phyloP scores from a whole-genome alignment of 805 yeast species.

The Cyberlindnera americana region DNA sequence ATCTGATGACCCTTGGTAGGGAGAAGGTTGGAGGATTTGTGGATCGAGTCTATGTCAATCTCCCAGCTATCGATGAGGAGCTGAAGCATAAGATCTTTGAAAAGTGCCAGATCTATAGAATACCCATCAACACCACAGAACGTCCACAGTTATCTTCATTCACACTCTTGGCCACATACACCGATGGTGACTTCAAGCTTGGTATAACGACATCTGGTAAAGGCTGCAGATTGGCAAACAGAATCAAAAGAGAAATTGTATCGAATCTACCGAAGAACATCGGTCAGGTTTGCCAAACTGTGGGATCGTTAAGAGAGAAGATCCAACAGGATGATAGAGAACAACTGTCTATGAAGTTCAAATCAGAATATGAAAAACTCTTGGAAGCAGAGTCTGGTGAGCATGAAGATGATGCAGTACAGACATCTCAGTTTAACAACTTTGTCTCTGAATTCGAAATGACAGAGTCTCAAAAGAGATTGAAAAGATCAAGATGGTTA shows the following conservation, averaged over 20 bases:
- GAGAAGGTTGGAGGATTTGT: conserved; percentile 57
- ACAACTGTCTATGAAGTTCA: conserved; percentile 21
- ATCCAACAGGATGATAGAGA: conserved; percentile 51
- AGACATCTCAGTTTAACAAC: conserved; percentile 53
- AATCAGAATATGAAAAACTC: conserved; percentile 26
- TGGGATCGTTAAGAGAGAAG: conserved; percentile 60
- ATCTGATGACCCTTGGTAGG: conserved; percentile 58
- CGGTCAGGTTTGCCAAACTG: conserved; percentile 61
- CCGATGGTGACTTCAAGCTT: conserved; percentile 70
- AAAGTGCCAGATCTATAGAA: conserved; percentile 57
- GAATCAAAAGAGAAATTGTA: conserved; percentile 72
- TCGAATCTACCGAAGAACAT: conserved; percentile 64
- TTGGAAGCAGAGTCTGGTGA: conserved; percentile 45
- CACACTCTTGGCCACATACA: conserved; percentile 66
- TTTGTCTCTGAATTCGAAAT: conserved; percentile 58
- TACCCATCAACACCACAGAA: conserved; percentile 81
- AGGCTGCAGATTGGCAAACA: conserved; percentile 82
- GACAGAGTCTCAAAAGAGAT: conserved; percentile 47
- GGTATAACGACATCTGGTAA: conserved; percentile 85
- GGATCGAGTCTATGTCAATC: conserved; percentile 70
- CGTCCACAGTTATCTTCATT: conserved; percentile 71
- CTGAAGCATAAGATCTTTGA: conserved; percentile 41
- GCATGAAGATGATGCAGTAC: conserved; percentile 68
- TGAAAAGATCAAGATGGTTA: conserved; percentile 75
- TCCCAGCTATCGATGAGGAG: conserved; percentile 30